Evolutionary conservation across 495 filamentous ascomycete species (phyloP), one percentile per base, ranked within the genome.

Genomic region (Podospora appendiculata): DNA sequence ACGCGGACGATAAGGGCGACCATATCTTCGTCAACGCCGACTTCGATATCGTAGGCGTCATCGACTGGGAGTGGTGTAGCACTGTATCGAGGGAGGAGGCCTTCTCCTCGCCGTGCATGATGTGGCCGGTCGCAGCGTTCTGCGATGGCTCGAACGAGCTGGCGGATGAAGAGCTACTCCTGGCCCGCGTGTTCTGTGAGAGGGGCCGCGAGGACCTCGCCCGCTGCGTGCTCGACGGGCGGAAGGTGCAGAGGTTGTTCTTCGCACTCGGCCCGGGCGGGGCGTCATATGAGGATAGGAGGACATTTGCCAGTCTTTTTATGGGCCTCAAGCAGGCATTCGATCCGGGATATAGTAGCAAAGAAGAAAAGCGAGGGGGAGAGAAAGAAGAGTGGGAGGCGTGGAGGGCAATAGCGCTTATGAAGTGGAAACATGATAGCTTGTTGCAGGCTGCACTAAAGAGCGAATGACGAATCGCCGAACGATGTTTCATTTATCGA

Each of bases 1-100:
- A 50, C 38, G 4, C 48, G 18, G 48, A 50, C 48, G 48, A 50
- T 17, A 50, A 50, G 39, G 48, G 48, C 38, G 48, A 50, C 25
- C 48, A 50, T 36, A 50, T 50, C 38, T 16, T 50, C 1, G 48
- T 50, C 16, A 34, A 50, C 39, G 38, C 14, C 17, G 48, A 41
- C 48, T 50, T 50, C 48, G 25, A 50, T 17, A 50, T 50, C 25
- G 48, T 50, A 8, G 48, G 48, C 38, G 14, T 50, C 17, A 50
- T 50, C 48, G 39, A 50, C 39, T 50, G 48, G 48, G 48, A 50
- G 48, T 50, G 48, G 48, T 32, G 17, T 16, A 14, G 18, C 36
- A 50, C 38, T 7, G 48, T n/a, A 9, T 50, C 48, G n/a, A 41
- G 34, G n/a, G 48, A 50, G 14, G 38, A 41, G 17, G 39, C 39